Conservation (phyloP, 306 rosid species). For the Begonia loranthoides region DNA sequence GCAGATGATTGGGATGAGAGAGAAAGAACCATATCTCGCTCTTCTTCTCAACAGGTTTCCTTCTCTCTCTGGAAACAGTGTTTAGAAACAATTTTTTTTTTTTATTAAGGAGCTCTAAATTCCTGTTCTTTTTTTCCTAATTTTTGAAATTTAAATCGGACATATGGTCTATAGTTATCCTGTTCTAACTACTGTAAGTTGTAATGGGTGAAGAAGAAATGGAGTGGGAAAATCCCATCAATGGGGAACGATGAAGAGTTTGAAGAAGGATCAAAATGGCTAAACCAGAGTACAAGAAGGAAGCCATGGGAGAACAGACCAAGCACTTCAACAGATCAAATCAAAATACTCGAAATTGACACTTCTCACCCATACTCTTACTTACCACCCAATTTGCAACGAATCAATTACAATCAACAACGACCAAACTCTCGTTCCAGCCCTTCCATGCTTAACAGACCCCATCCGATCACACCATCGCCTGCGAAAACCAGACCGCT, state of each 20-base stretch:
- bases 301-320: slow-evolving; percentile 81
- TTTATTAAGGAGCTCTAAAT: background rate
- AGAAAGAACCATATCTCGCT: slow-evolving; percentile 58
- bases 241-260: slow-evolving; percentile 70
- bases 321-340: slow-evolving; percentile 75
- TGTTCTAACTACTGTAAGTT: too few relatives aligned
- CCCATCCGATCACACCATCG: slow-evolving; percentile 63
- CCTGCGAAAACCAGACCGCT: slow-evolving; percentile 58
- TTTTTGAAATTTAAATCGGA: slow-evolving; percentile 5
- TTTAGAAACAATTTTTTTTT: too few relatives aligned
- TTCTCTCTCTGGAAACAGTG: background rate
- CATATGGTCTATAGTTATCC: slow-evolving; percentile 6
- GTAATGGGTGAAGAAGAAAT: slow-evolving; percentile 22
- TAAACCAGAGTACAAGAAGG: slow-evolving; percentile 67
- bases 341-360: slow-evolving; percentile 80
- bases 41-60: slow-evolving; percentile 79
- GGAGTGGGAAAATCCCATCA: slow-evolving; percentile 63
- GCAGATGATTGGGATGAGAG: slow-evolving; percentile 92
- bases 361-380: slow-evolving; percentile 74
- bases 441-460: slow-evolving; percentile 19
- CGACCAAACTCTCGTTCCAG: slow-evolving; percentile 29
- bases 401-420: slow-evolving; percentile 64
- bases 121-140: background rate
- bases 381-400: slow-evolving; percentile 44
- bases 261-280: slow-evolving; percentile 69